These are phyloP conservation scores for Piromyces finnis DNA, from an alignment of 192 early-diverging fungal species.

Conservation along the genomic window DNA sequence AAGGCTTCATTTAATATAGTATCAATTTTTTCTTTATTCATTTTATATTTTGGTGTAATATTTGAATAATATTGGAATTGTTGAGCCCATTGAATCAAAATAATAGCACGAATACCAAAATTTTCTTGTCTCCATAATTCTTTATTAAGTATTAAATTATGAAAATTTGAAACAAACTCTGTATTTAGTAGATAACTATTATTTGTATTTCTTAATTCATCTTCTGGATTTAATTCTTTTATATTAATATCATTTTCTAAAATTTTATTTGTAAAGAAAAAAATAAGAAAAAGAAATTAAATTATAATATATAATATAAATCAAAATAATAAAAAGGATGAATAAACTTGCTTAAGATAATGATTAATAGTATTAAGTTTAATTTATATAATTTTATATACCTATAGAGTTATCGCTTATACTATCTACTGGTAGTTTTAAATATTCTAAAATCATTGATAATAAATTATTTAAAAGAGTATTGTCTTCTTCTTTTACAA, in stretches of 20 bases:
- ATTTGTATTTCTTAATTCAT: background rate
- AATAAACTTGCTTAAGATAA: too few relatives aligned
- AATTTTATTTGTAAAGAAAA: too few relatives aligned
- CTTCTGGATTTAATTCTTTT: background rate
- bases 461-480: background rate
- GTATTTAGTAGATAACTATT: background rate
- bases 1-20: background rate
- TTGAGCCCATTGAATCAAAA: background rate
- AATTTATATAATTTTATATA: background rate
- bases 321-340: too few relatives aligned
- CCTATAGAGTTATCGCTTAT: background rate
- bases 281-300: too few relatives aligned
- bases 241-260: background rate
- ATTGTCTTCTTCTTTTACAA: background rate
- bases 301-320: too few relatives aligned
- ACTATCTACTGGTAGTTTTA: background rate
- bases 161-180: background rate
- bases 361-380: too few relatives aligned
- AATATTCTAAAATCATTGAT: background rate
- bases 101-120: background rate
- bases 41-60: background rate
- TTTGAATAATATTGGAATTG: background rate
- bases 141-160: background rate
- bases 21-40: background rate
- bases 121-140: background rate